Evolutionary conservation across 1,139 yeast genomes (phyloP), one percentile per base, ranked within the genome.

Genomic region (Zygosaccharomyces pseudobailii): DNA sequence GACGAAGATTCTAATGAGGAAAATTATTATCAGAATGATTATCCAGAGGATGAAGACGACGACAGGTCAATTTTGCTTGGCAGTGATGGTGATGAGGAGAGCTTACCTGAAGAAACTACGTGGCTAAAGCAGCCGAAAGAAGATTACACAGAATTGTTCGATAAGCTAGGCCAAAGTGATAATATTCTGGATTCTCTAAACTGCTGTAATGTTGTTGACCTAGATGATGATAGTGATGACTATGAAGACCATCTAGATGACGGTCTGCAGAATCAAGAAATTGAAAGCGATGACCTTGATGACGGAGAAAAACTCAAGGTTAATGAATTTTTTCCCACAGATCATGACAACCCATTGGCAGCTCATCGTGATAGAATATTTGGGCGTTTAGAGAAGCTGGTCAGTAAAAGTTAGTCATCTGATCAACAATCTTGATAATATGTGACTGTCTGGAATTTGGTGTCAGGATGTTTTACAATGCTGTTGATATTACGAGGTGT

Each of bases 41-140:
- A 92, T 61, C 98, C 98, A 0, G 95, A 88, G 46, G 96, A 88
- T 60, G 96, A 87, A 57, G 92, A 85, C 59, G 87, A 79, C 46
- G 71, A 67, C 43, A 58, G 70, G 42, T 66, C 69, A 0, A 57
- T 68, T n/a, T 46, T 66, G 6, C 64, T 66, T 46, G 72, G 70
- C 0, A 63, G 66, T 39, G 74, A 71, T 23, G 69, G 60, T 6
- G 72, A 67, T 36, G 67, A 62, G 4, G 52, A 48, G 10, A 58
- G 52, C 2, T 54, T 48, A 4, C 52, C 44, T 7, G 59, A 56
- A 17, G 48, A 41, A 22, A 42, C 45, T n/a, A 36, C 41, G 5
- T 47, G 48, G 17, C 46, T 56, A 6, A 52, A 56, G 6, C 62
- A 50, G 43, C 42, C 30, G 49, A 43, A 39, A 43, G 47, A 48